Conservation (phyloP, 1,139 yeast species). For the Tardiomyces depauwii region DNA sequence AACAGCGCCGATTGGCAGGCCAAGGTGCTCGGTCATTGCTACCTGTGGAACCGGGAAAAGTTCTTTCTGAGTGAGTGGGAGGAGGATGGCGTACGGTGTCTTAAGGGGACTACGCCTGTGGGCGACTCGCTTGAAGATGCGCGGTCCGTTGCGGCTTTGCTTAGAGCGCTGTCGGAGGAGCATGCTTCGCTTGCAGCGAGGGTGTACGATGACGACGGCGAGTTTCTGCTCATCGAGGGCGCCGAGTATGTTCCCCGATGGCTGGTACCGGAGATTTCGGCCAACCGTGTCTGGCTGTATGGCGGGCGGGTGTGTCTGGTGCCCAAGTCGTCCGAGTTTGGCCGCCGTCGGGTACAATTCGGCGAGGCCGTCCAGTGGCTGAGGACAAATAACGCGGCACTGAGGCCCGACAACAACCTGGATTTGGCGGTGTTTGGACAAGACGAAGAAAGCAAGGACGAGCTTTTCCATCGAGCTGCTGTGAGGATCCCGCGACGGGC, state of each 20-base stretch:
- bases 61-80: slow-evolving; percentile 9
- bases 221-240: slow-evolving; percentile 41
- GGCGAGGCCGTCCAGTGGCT: neutral
- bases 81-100: slow-evolving; percentile 18
- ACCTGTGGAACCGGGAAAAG: slow-evolving; percentile 19
- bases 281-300: slow-evolving; percentile 25
- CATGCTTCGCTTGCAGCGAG: slow-evolving; percentile 31
- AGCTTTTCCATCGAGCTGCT: neutral
- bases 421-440: neutral
- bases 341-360: neutral
- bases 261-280: slow-evolving; percentile 31
- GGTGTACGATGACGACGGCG: slow-evolving; percentile 45
- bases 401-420: neutral
- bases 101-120: slow-evolving; percentile 34
- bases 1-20: neutral
- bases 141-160: slow-evolving; percentile 33
- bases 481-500: neutral
- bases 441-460: neutral
- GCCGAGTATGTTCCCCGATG: slow-evolving; percentile 35
- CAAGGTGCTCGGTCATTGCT: slow-evolving; percentile 5
- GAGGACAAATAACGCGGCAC: no score
- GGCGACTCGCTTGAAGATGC: slow-evolving; percentile 39
- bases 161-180: slow-evolving; percentile 28
- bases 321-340: neutral
- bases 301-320: neutral